Base-by-base conservation (phyloP, 352 stramenopile genomes). In the Phytophthora brassicae region DNA sequence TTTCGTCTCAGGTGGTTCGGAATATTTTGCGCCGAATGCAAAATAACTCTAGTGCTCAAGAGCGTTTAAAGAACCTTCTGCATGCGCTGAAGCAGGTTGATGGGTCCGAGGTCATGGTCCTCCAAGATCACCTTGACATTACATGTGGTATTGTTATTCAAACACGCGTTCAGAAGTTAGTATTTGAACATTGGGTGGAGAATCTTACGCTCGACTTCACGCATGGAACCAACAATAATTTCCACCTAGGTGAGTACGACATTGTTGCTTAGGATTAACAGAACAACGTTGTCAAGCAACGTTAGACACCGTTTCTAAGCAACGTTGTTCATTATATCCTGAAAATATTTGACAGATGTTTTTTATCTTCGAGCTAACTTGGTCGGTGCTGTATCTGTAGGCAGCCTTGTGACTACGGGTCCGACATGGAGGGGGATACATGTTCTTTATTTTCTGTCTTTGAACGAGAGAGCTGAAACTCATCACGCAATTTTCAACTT, bases 81-180 rank as follows among this genome's bases (percentile, higher is more conserved):
- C 45, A 64, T 24, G 6, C n/a, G 2, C 19, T 56, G 6, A 26
- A 44, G 20, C 56, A 56, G 19, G 19, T 56, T 2, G 26, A 56
- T 19, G 36, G 22, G 2, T 46, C 13, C 8, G 46, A 64, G 20
- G 55, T 56, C 11, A 7, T 63, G 1, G 2, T 63, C 23, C 39
- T 51, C 23, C 55, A 63, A 36, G 44, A 63, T 12, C 23, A 56
- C 9, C 26, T 56, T 7, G 45, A 63, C 12, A 50, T 56, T 2
- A 63, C 44, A 5, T 42, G n/a, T 14, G 55, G 23, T 7, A 28
- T 62, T 4, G 55, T 55, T 38, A 38, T 38, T 12, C 35, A 41
- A 4, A 52, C 24, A 14, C 24, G 24, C 1, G 24, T 41, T 9
- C 45, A 52, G 16, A 52, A 52, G n/a, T 14, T 38, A 14, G 24